Conservation (phyloP, 164 flowering plant genomes). For the Paratinospora sagittata region DNA sequence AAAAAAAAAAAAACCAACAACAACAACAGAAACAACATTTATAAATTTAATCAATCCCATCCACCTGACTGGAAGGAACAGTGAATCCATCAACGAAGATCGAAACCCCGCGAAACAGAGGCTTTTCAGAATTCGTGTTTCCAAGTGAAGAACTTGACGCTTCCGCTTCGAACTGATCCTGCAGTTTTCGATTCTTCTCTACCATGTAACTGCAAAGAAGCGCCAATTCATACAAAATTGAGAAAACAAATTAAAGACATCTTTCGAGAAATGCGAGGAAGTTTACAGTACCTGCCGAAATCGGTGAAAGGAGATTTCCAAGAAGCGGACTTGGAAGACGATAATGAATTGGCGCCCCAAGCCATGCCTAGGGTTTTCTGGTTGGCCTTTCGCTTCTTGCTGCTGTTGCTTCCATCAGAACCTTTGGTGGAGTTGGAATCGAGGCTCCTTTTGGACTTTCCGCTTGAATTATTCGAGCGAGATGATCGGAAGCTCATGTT, state of each 20-base stretch:
- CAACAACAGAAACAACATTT: not conserved
- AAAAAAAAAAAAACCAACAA: not conserved
- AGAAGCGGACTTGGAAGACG: conserved; percentile 62
- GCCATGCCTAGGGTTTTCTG: conserved; percentile 90
- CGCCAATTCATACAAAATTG: not conserved
- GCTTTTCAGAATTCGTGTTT: conserved; percentile 31
- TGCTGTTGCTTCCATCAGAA: conserved; percentile 14
- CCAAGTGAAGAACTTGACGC: conserved; percentile 48
- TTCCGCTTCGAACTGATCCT: conserved; percentile 65
- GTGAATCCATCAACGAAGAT: conserved; percentile 94
- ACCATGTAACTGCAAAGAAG: conserved; percentile 64
- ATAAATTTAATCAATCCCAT: too few species aligned
- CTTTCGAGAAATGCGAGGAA: not conserved
- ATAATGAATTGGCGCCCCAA: conserved; percentile 78
- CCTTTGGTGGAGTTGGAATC: conserved; percentile 31
- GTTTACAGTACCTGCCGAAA: conserved; percentile 51
- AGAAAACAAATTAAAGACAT: not conserved
- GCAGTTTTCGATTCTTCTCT: conserved; percentile 78
- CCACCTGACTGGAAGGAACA: conserved; percentile 86
- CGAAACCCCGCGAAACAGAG: conserved; percentile 71
- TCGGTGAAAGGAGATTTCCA: conserved; percentile 62
- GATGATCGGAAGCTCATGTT: conserved; percentile 48
- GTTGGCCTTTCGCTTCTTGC: conserved; percentile 36
- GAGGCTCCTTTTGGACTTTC: conserved; percentile 37
- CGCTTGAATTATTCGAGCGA: conserved; percentile 37